Base-by-base conservation (phyloP, 306 rosid species). In the Dryas octopetala region DNA sequence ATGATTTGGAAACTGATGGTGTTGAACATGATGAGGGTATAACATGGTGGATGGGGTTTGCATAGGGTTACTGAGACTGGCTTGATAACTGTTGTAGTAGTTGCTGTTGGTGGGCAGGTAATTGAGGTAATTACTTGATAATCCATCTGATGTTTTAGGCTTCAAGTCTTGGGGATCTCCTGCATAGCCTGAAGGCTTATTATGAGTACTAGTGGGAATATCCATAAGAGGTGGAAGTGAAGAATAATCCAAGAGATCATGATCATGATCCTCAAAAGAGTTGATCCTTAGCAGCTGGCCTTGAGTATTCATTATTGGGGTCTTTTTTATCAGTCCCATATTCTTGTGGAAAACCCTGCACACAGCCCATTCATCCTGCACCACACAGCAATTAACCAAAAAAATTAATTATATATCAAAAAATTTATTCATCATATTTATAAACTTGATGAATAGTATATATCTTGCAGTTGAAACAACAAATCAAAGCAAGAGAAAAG, bases 311-410 rank as follows among this genome's bases (percentile, higher is more conserved):
- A 53, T 74, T 32, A 32, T 32, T 32, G 38, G 38, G 6, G 73
- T 62, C 80, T 74, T 87, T 4, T 74, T 32, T 32, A 32, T 86
- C 0, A 78, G 76, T 68, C 83, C 92, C 7, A 79, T 68, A 84
- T 75, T 89, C 85, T 95, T 95, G 92, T 95, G 96, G 78, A 90
- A 83, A 62, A 95, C 88, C 67, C 88, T 88, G 83, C 83, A 76
- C 7, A 95, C 99, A 28, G 89, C 99, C 99, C 99, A 95, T 84
- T 92, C 99, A 66, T 89, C 92, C 99, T 95, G 84, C 61, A 44
- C 78, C 58, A 15, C 47, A 44, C 66, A 62, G 16, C 46, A 38
- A 1, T 70, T 7, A 64, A 62, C 16, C 43, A 75, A 9, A 7
- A 2, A 41, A 19, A 16, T 4, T 17, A 5, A 45, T 52, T 23